Evolutionary conservation across 73 alveolate genomes (phyloP), one percentile per base, ranked within the genome.

Genomic region (Paramecium primaurelia): DNA sequence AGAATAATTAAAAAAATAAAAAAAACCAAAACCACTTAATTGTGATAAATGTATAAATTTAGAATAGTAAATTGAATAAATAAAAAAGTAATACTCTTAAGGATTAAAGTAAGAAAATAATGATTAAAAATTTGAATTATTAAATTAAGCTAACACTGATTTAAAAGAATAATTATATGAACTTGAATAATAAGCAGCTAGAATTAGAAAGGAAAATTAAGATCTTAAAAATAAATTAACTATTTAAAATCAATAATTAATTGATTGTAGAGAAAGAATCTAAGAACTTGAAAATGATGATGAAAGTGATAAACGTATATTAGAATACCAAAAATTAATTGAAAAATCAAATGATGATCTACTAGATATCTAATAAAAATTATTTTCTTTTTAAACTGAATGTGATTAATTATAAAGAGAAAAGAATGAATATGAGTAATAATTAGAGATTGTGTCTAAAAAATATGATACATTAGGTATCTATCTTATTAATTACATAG

Each of bases 391-490:
- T 32, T 32, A 49, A 32, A 47, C 25, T 45, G 91, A 80, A 49
- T 11, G 25, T 0, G 47, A 42, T 11, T 22, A 32, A 2, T 28
- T 80, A 26, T 2, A 26, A 44, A 80, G 73, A 49, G 91, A 80
- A 47, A 80, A 80, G 3, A 9, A 42, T 38, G 71, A 47, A 45
- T 45, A 45, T 80, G 91, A 80, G 6, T 3, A 44, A 80, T 8
- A 28, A 44, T 6, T 80, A 20, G 91, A 44, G 12, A 26, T 38
- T 25, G 11, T 80, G 2, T 80, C 91, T 11, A 49, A 45, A 12
- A 42, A 80, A 80, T 80, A 80, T 49, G 91, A 80, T 80, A 20
- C n/a, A 3, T 44, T 80, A 44, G 91, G 91, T 80, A 80, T 80
- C 18, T 3, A 6, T 38, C 26, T 44, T 4, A 32, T 4, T 40